Evolutionary conservation across 768 basidiomycete species (phyloP).

Genomic region (Rhizopogon salebrosus): DNA sequence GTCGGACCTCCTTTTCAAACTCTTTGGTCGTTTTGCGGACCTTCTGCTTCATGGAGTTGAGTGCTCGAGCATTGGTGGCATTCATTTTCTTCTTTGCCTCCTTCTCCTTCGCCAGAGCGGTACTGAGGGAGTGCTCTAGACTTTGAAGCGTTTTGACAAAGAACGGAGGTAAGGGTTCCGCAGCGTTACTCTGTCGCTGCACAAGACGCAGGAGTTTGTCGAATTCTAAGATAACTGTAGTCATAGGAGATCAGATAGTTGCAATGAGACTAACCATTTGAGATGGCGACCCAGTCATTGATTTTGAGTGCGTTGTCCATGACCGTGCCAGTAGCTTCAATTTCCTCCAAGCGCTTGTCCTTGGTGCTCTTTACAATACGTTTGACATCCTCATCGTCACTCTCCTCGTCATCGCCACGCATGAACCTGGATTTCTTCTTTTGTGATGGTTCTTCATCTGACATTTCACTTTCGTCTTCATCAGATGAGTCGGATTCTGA

Average conservation of each 20-base stretch:
- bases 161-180: constrained; percentile 84
- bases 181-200: constrained; percentile 77
- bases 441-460: constrained; percentile 31
- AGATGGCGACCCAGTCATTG: constrained; percentile 94
- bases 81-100: constrained; percentile 95
- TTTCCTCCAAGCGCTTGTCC: constrained; percentile 90
- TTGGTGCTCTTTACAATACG: constrained; percentile 77
- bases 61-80: constrained; percentile 85
- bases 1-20: constrained; percentile 73
- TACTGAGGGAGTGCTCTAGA: constrained; percentile 73
- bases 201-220: constrained; percentile 93
- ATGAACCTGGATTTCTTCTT: constrained; percentile 40
- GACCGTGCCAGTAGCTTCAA: constrained; percentile 84
- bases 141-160: constrained; percentile 70
- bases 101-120: constrained; percentile 79
- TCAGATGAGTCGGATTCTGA: constrained; percentile 53
- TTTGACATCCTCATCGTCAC: constrained; percentile 64
- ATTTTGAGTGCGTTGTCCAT: constrained; percentile 96
- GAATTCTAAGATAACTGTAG: constrained; percentile 58
- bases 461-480: constrained; percentile 46
- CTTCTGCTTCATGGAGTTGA: constrained; percentile 98
- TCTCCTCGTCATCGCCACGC: constrained; percentile 43
- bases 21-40: constrained; percentile 89
- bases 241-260: neutral
- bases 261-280: constrained; percentile 55